Conservation (phyloP, 768 basidiomycete genomes). For the Trametes gibbosa region DNA sequence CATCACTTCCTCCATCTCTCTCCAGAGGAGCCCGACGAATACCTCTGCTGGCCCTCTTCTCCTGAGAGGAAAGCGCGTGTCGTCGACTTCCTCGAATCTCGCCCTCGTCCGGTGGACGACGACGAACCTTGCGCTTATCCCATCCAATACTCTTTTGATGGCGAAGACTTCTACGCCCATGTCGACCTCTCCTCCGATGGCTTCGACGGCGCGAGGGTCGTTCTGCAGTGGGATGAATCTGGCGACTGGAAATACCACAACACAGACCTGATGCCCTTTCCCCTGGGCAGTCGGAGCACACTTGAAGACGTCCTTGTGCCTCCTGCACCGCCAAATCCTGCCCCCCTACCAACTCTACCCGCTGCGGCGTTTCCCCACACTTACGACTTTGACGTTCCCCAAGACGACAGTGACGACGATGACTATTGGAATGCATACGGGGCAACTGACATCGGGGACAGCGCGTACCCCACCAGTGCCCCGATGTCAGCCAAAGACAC, state of each 20-base stretch:
- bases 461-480: conserved; percentile 19
- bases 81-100: conserved; percentile 44
- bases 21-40: conserved; percentile 47
- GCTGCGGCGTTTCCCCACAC: background rate
- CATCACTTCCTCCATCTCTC: conserved; percentile 61
- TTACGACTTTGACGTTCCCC: conserved; percentile 24
- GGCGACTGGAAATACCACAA: conserved; percentile 72
- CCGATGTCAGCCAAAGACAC: conserved; percentile 27
- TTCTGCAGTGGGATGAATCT: conserved; percentile 63
- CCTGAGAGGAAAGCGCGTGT: conserved; percentile 32
- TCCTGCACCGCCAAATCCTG: conserved; percentile 27
- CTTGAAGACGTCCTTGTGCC: conserved; percentile 31
- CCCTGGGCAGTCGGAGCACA: conserved; percentile 35
- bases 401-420: conserved; percentile 41
- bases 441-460: conserved; percentile 32
- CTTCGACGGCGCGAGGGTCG: conserved; percentile 47
- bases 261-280: conserved; percentile 68
- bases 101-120: conserved; percentile 30
- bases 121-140: conserved; percentile 29
- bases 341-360: background rate
- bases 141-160: conserved; percentile 44
- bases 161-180: conserved; percentile 56
- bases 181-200: conserved; percentile 32
- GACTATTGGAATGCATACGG: conserved; percentile 72
- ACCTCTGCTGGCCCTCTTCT: conserved; percentile 66